Evolutionary conservation across 805 yeast species (phyloP), one percentile per base, ranked within the genome.

Genomic region (Ogataea pini): DNA sequence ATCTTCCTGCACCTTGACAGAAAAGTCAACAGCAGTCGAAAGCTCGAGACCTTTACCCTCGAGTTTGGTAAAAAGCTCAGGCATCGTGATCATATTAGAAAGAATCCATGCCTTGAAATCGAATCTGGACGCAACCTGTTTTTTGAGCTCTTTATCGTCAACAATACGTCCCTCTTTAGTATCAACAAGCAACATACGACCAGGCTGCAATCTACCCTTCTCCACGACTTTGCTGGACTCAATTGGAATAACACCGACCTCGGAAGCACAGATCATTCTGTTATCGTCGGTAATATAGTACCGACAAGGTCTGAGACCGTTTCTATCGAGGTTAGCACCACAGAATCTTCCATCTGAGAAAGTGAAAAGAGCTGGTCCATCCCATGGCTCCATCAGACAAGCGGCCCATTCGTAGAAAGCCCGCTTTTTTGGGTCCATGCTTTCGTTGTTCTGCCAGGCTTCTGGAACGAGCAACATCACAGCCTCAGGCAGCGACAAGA

Each of bases 361-460:
- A 25, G 96, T 90, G 75, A 92, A 88, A 58, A 94, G 74, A 29
- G 98, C 98, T 16, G 99, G 99, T 56, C 99, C 99, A 72, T 92
- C 99, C 99, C 99, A 92, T 7, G 98, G 98, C 73, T 92, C 99
- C 97, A 94, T 94, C 56, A 92, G 73, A 72, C 97, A 90, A 10
- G 98, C 96, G 41, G 97, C 98, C 98, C 98, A 92, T 69, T 94
- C 97, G 72, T 92, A 92, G 71, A 95, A 92, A 0, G 98, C 97
- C 61, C 79, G 83, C 73, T 91, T 87, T 68, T 86, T 85, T 47
- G 96, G 89, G 68, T 92, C 97, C 86, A 92, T 90, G 55, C 78
- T 69, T 47, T 70, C 69, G 70, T 91, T 94, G 65, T 87, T 86
- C 70, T 92, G 97, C 94, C 97, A 90, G 4, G 98, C 97, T 71